Evolutionary conservation across 768 basidiomycete genomes (phyloP).

Genomic region (Pisolithus albus): DNA sequence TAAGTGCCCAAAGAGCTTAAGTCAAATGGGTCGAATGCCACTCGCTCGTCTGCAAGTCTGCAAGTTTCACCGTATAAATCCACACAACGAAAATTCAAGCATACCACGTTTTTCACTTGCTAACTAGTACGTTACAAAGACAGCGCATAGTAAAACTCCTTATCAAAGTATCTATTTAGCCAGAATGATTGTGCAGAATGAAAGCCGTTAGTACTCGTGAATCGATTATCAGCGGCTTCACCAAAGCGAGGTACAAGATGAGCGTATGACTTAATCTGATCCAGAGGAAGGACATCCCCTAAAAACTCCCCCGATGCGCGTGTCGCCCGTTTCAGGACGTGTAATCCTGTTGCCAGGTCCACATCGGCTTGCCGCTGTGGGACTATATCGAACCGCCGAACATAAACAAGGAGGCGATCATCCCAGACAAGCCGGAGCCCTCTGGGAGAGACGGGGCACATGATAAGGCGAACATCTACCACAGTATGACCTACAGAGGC

Average conservation of each 20-base stretch:
- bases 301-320: conserved; percentile 8
- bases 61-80: no score
- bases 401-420: conserved; percentile 19
- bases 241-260: conserved; percentile 26
- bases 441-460: conserved; percentile 5
- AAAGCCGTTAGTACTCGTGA: conserved; percentile 17
- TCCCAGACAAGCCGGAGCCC: neutral
- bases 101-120: no score
- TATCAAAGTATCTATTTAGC: conserved; percentile 28
- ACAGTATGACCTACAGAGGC: conserved; percentile 7
- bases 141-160: conserved; percentile 16
- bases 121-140: no score
- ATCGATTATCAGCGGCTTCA: conserved; percentile 11
- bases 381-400: conserved; percentile 19
- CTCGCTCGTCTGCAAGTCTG: no score
- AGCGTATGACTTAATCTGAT: conserved; percentile 14
- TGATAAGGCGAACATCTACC: conserved; percentile 12
- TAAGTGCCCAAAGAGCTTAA: no score
- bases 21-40: no score
- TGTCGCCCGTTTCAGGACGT: conserved; percentile 15
- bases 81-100: no score
- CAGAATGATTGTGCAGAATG: conserved; percentile 17
- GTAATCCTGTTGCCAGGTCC: conserved; percentile 15
- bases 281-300: conserved; percentile 24
- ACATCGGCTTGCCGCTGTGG: conserved; percentile 7